These are phyloP conservation scores for Penicillium griseofulvum DNA, from an alignment of 2,329 filamentous ascomycete genomes.

Conservation along the genomic window DNA sequence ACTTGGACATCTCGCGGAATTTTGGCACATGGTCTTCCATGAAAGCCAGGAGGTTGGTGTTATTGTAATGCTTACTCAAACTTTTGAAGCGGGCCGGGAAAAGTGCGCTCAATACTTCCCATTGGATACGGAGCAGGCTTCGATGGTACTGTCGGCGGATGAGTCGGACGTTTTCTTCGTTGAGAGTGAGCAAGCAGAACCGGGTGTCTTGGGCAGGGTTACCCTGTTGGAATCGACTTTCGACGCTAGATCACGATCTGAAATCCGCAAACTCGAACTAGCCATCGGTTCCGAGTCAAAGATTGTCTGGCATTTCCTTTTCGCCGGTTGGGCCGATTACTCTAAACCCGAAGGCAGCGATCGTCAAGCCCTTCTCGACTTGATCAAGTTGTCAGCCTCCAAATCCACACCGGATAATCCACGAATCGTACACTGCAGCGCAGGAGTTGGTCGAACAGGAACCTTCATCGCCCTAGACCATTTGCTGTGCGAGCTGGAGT, in stretches of 20 bases:
- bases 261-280: constrained; percentile 70
- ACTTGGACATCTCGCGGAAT: constrained; percentile 68
- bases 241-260: constrained; percentile 59
- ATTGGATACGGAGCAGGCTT: constrained; percentile 51
- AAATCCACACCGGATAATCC: constrained; percentile 59
- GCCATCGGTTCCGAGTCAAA: constrained; percentile 54
- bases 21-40: constrained; percentile 94
- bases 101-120: constrained; percentile 94
- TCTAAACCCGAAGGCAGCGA: constrained; percentile 65
- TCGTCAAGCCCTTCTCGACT: constrained; percentile 49
- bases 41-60: constrained; percentile 73
- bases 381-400: constrained; percentile 50
- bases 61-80: constrained; percentile 92
- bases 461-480: constrained; percentile 97
- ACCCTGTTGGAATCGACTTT: constrained; percentile 56
- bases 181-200: constrained; percentile 63
- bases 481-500: constrained; percentile 75
- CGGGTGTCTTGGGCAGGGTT: constrained; percentile 64
- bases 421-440: constrained; percentile 82
- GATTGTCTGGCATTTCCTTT: constrained; percentile 78
- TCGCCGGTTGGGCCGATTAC: constrained; percentile 87
- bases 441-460: constrained; percentile 88
- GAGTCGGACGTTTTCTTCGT: constrained; percentile 50
- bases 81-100: constrained; percentile 70
- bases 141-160: constrained; percentile 42